Evolutionary conservation across 2,329 filamentous ascomycete species (phyloP).

Genomic region (Cladosporium sp.): DNA sequence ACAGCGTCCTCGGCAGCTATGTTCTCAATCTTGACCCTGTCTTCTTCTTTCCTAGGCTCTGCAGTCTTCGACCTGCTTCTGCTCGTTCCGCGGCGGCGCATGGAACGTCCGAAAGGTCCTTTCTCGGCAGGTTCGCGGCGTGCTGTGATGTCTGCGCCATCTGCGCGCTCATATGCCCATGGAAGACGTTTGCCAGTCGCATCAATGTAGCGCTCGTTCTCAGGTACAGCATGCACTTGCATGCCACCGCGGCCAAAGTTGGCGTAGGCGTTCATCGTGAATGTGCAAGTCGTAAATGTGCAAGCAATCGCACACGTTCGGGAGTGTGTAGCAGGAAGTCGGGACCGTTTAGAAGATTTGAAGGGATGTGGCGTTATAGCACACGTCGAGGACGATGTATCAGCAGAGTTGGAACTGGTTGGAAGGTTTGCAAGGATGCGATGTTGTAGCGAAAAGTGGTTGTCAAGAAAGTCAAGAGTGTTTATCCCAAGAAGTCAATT

Average conservation of each 20-base stretch:
- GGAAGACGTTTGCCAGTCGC: constrained; percentile 60
- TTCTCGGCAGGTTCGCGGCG: constrained; percentile 55
- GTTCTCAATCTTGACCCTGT: constrained; percentile 49
- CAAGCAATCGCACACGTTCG: neutral
- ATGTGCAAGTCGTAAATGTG: neutral
- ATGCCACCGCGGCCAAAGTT: constrained; percentile 42
- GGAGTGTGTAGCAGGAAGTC: neutral
- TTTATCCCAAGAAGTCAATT: neutral
- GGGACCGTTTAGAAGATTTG: neutral
- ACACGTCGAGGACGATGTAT: neutral
- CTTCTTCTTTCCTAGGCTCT: constrained; percentile 61
- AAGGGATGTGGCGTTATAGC: neutral
- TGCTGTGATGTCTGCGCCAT: constrained; percentile 18
- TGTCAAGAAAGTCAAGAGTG: constrained; percentile 13
- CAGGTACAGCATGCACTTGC: constrained; percentile 67
- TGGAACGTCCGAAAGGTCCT: constrained; percentile 61
- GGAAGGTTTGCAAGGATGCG: neutral
- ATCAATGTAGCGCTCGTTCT: constrained; percentile 61
- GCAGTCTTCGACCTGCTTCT: constrained; percentile 53
- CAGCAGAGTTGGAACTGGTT: neutral
- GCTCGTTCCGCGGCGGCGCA: constrained; percentile 45
- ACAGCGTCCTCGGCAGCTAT: constrained; percentile 49
- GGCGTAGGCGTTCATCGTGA: constrained; percentile 13
- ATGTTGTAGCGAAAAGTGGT: neutral
- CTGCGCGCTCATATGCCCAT: constrained; percentile 57